Evolutionary conservation across 129 eudicot genomes (phyloP).

Genomic region (Smallanthus sonchifolius): DNA sequence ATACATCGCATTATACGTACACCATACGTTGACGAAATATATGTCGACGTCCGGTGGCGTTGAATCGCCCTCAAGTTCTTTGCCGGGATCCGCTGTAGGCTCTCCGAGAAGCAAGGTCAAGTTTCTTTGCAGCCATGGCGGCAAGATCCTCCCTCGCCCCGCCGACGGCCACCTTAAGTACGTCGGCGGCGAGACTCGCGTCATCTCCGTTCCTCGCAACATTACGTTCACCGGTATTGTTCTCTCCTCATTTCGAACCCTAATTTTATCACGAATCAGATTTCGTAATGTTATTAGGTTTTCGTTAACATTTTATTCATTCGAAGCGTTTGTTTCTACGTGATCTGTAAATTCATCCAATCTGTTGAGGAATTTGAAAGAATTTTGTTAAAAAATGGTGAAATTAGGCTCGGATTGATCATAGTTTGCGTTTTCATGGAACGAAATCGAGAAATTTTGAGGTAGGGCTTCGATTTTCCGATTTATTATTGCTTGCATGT

Average conservation of each 20-base stretch:
- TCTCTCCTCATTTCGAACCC: neutral
- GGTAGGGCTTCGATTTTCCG: neutral
- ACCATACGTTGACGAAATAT: slow-evolving; percentile 11
- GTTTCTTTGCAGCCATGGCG: slow-evolving; percentile 39
- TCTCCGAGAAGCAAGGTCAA: slow-evolving; percentile 40
- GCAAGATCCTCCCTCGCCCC: slow-evolving; percentile 35
- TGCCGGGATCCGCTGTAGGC: slow-evolving; percentile 34
- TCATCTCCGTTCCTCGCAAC: slow-evolving; percentile 61
- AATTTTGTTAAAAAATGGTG: neutral
- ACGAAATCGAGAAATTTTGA: neutral
- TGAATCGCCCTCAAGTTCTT: slow-evolving; percentile 25
- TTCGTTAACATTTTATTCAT: neutral
- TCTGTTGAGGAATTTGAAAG: neutral
- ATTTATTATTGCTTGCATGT: neutral
- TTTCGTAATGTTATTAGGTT: neutral
- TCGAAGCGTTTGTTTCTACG: neutral
- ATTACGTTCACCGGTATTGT: slow-evolving; percentile 49
- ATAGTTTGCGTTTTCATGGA: neutral
- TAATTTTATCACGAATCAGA: neutral
- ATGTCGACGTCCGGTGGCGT: slow-evolving; percentile 32
- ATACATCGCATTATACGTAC: neutral
- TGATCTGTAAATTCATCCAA: neutral
- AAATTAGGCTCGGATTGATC: neutral
- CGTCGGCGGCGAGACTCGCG: slow-evolving; percentile 91
- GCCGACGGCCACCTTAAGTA: slow-evolving; percentile 43